These are phyloP conservation scores for Acephala macrosclerotiorum DNA, from an alignment of 2,329 filamentous ascomycete genomes.

Conservation along the genomic window DNA sequence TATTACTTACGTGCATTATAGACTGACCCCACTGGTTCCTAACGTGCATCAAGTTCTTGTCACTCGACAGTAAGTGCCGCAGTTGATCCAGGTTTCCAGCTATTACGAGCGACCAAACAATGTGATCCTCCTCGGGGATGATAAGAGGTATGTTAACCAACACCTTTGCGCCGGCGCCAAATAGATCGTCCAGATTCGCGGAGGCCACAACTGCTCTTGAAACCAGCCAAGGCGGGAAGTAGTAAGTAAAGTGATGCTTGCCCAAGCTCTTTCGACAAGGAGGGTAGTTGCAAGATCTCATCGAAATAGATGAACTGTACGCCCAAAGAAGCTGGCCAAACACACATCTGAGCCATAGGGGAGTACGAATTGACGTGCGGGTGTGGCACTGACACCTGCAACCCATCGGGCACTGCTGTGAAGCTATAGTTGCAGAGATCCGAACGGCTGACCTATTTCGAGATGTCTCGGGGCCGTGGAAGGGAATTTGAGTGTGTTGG, in stretches of 20 bases:
- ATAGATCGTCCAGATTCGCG: slow-evolving; percentile 4
- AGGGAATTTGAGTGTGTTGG: not conserved
- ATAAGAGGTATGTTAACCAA: slow-evolving; percentile 11
- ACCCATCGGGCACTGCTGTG: slow-evolving; percentile 9
- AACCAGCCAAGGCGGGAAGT: slow-evolving; percentile 5
- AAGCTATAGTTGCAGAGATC: slow-evolving; percentile 8
- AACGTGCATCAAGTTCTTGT: slow-evolving; percentile 4
- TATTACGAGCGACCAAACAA: slow-evolving; percentile 10
- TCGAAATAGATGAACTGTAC: slow-evolving; percentile 11
- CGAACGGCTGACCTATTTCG: not conserved
- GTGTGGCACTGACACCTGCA: slow-evolving; percentile 6
- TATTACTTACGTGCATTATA: slow-evolving; percentile 10
- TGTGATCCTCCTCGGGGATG: slow-evolving; percentile 4
- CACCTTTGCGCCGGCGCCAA: slow-evolving; percentile 6
- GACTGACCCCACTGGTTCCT: slow-evolving; percentile 5
- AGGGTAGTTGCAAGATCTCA: slow-evolving; percentile 11
- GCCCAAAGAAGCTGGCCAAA: not conserved
- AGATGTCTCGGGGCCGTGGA: not conserved
- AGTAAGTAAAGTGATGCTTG: slow-evolving; percentile 10
- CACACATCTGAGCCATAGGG: no score
- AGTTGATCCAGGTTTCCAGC: slow-evolving; percentile 8
- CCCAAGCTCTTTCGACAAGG: slow-evolving; percentile 7
- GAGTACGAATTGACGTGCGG: slow-evolving; percentile 3
- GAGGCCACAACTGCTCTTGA: slow-evolving; percentile 7
- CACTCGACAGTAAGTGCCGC: not conserved